Conservation (phyloP, 106 monocot species). For the Dioscorea dumetorum region DNA sequence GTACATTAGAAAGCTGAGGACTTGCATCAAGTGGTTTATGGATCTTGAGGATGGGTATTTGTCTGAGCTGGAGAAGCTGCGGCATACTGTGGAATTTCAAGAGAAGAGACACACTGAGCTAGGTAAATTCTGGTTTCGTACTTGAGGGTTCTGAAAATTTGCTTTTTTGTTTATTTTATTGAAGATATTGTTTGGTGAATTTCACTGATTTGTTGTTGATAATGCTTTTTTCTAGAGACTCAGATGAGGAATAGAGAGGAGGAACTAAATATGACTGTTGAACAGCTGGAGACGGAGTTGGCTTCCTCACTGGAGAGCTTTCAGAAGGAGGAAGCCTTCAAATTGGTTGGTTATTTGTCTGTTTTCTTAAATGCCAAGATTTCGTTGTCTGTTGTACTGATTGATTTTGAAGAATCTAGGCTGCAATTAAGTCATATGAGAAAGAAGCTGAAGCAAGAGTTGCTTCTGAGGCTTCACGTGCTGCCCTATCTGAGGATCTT, state of each 20-base stretch:
- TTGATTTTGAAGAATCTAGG: conserved; percentile 20
- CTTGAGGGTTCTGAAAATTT: background rate
- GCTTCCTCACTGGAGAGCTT: conserved; percentile 33
- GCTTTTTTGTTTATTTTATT: background rate
- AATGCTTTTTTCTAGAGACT: conserved; percentile 23
- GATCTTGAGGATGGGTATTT: conserved; percentile 54
- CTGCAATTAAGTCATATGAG: conserved; percentile 41
- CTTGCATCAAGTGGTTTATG: conserved; percentile 61
- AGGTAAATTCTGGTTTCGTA: conserved; percentile 17
- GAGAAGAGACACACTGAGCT: conserved; percentile 36
- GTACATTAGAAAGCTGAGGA: conserved; percentile 72
- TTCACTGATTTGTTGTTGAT: background rate
- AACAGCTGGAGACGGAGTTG: conserved; percentile 18
- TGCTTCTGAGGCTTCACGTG: conserved; percentile 34
- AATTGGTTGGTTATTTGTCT: conserved; percentile 28
- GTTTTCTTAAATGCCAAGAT: background rate
- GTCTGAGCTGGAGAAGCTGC: conserved; percentile 42
- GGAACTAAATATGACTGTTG: conserved; percentile 22
- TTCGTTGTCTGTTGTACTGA: background rate
- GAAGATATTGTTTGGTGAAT: background rate
- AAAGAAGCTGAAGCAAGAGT: conserved; percentile 47
- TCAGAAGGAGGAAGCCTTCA: conserved; percentile 52
- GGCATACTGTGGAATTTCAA: conserved; percentile 24
- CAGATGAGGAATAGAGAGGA: conserved; percentile 26
- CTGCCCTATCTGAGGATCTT: conserved; percentile 40